Evolutionary conservation across 164 flowering plant genomes (phyloP).

Genomic region (Cinnamomum micranthum): DNA sequence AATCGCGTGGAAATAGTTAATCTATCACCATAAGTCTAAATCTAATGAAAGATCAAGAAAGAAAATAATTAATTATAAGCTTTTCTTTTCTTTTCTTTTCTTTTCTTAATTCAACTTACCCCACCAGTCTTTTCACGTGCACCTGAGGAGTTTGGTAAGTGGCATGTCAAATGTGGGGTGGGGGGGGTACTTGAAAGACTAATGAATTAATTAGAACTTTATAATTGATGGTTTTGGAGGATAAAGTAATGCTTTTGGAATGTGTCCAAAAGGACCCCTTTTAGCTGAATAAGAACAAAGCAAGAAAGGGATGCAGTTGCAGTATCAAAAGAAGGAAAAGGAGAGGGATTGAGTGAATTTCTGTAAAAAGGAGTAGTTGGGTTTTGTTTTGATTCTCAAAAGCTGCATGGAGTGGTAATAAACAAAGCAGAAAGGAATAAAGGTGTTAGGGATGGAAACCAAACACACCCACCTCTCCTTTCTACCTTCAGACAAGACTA

Average conservation of each 20-base stretch:
- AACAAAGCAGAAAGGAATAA: constrained; percentile 1
- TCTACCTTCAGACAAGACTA: neutral
- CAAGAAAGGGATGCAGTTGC: neutral
- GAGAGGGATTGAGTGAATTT: neutral
- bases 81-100: too few species aligned
- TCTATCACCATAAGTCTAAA: too few species aligned
- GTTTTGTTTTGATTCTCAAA: constrained; percentile 4
- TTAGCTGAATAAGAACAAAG: constrained; percentile 1
- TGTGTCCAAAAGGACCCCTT: constrained; percentile 10
- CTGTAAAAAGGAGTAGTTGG: neutral
- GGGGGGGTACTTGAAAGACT: neutral
- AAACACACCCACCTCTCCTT: neutral
- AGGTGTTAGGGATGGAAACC: constrained; percentile 4
- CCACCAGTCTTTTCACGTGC: too few species aligned
- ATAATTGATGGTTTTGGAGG: too few species aligned
- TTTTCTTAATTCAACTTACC: too few species aligned
- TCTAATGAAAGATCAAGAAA: too few species aligned
- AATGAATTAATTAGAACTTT: too few species aligned
- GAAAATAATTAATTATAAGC: too few species aligned
- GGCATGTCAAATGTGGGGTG: neutral
- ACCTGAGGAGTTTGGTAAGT: too few species aligned
- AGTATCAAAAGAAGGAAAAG: neutral
- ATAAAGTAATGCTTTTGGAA: neutral
- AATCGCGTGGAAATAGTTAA: too few species aligned
- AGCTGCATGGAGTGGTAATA: constrained; percentile 1